These are phyloP conservation scores for Aspergillus sp. DNA, from an alignment of 2,329 filamentous ascomycete species.

Conservation along the genomic window DNA sequence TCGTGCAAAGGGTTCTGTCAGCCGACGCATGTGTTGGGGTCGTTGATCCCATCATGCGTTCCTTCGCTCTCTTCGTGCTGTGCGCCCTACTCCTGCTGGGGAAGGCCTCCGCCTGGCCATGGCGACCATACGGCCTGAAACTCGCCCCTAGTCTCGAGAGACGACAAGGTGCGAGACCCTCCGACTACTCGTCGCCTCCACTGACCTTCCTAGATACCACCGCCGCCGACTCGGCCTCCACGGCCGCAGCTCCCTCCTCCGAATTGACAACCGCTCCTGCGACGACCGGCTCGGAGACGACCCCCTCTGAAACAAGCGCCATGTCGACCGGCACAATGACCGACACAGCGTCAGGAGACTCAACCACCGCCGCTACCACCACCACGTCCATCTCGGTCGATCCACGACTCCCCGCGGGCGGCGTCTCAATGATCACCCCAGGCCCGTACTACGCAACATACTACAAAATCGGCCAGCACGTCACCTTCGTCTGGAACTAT, in stretches of 20 bases:
- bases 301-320: conserved; percentile 6
- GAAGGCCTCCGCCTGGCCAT: conserved; percentile 20
- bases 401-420: conserved; percentile 47
- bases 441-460: conserved; percentile 43
- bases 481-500: conserved; percentile 62
- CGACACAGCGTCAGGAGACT: conserved; percentile 6
- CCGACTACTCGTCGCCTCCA: not conserved
- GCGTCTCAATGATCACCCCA: conserved; percentile 54
- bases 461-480: conserved; percentile 54
- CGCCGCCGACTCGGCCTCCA: conserved; percentile 13
- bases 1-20: conserved; percentile 1
- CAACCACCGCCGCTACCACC: conserved; percentile 12
- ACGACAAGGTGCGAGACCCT: conserved; percentile 19
- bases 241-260: too few relatives aligned
- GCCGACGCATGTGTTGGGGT: conserved; percentile 2
- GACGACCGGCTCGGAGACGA: conserved; percentile 8
- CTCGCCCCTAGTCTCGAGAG: conserved; percentile 11
- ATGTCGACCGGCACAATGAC: conserved; percentile 10
- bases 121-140: conserved; percentile 9
- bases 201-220: conserved; percentile 11
- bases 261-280: too few relatives aligned
- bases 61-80: conserved; percentile 21
- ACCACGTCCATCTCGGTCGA: conserved; percentile 40
- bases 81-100: conserved; percentile 25
- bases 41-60: conserved; percentile 22